Base-by-base conservation (phyloP, 2,329 filamentous ascomycete genomes). In the Lithohypha guttulata region DNA sequence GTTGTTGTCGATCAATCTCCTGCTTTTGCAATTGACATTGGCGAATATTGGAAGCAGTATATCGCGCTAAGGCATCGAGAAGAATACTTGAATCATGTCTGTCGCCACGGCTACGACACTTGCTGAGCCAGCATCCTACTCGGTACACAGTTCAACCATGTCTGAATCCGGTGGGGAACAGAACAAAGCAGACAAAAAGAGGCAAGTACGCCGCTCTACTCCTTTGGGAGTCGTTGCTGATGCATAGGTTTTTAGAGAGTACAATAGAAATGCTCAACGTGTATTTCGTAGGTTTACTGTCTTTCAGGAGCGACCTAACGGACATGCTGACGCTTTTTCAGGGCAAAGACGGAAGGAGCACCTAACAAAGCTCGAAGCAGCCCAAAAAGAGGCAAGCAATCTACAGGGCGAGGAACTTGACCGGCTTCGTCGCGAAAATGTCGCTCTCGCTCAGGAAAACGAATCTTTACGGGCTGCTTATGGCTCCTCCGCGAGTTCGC, bases 301-400 rank as follows among this genome's bases (percentile, higher is more conserved):
- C 17, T 22, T 30, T 18, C 30, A 27, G 22, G 8, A 28, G 17
- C 9, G 10, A 6, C 5, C 15, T 9, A 14, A 15, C n/a, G 11
- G 21, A 26, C 14, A 13, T 15, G 15, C 37, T 40, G 29, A 40
- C 29, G 18, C 4, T 13, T 14, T 17, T 35, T n/a, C 29, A 65
- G 62, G 62, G 23, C 60, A 62, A 43, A 52, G 62, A 43, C 57
- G 62, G 37, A 65, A 65, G 49, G 61, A 65, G 44, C 61, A 64
- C 43, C 52, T 65, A 32, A 64, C 58, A 48, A 63, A 59, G 29
- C 57, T 65, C 20, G 62, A 65, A 47, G 56, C 59, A 31, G 57
- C 61, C 23, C 61, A 65, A 40, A 58, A 57, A 36, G 60, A 63
- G 42, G 56, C 61, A 39, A 60, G 47, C 31, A 52, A 49, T 11